phyloP scores from a whole-genome alignment of 2,329 filamentous ascomycete species.

The Tolypocladium inflatum region DNA sequence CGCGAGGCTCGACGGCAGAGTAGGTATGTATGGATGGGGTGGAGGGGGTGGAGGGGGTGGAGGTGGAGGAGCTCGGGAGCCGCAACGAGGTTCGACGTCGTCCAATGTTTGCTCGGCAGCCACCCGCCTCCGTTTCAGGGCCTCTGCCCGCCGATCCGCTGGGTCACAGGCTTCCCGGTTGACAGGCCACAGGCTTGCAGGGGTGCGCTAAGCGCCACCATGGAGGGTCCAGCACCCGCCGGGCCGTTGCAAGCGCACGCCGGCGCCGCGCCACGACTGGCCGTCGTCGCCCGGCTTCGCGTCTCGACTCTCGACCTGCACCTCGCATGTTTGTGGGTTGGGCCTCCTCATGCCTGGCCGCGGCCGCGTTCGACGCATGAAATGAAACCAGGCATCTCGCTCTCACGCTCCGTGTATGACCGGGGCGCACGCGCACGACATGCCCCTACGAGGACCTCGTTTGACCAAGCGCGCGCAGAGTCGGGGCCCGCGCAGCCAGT shows the following conservation, averaged over 20 bases:
- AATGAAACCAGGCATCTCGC: not conserved
- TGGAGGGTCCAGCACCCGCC: not conserved
- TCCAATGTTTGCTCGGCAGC: not conserved
- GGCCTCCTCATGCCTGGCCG: not conserved
- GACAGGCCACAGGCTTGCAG: too few relatives aligned
- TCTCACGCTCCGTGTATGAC: too few relatives aligned
- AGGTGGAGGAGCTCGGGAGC: not conserved
- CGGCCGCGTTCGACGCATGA: not conserved
- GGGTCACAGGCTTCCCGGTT: too few relatives aligned
- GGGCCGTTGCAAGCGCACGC: conserved; percentile 1
- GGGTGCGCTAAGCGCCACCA: not conserved
- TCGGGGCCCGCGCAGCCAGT: not conserved
- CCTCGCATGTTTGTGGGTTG: not conserved
- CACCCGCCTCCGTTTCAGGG: not conserved
- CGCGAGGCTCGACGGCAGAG: not conserved
- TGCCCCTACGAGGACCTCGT: not conserved
- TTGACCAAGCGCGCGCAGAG: not conserved
- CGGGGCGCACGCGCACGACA: too few relatives aligned
- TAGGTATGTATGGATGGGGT: not conserved
- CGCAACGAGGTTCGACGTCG: not conserved
- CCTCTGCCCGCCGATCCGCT: too few relatives aligned
- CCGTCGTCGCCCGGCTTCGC: not conserved
- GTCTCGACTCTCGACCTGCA: not conserved
- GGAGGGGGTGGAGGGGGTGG: not conserved
- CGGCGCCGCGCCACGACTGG: conserved; percentile 3